These are phyloP conservation scores for Whalleya microplaca DNA, from an alignment of 2,329 filamentous ascomycete genomes.

Conservation along the genomic window DNA sequence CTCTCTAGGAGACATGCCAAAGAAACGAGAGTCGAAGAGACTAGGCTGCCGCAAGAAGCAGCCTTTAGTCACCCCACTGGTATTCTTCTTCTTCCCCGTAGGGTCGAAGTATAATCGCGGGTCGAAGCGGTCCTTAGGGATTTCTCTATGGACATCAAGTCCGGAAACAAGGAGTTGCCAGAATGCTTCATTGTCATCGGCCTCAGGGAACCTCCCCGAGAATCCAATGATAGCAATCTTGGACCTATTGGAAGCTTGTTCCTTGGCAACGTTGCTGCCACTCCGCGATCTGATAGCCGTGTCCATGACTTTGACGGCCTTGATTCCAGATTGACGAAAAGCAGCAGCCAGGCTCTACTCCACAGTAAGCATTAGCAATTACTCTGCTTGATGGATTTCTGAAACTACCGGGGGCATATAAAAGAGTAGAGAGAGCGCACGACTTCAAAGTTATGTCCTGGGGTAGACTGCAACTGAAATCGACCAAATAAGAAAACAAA, in stretches of 20 bases:
- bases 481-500: too few species aligned
- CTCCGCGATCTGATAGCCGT: not conserved
- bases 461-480: too few species aligned
- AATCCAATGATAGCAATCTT: constrained; percentile 32
- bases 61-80: constrained; percentile 7
- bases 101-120: constrained; percentile 28
- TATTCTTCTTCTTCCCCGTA: constrained; percentile 25
- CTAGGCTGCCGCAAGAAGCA: constrained; percentile 4
- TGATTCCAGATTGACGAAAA: not conserved
- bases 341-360: not conserved
- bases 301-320: not conserved
- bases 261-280: not conserved
- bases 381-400: too few species aligned
- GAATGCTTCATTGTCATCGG: constrained; percentile 28
- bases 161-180: constrained; percentile 31
- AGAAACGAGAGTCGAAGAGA: constrained; percentile 25
- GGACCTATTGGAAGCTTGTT: constrained; percentile 11
- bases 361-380: too few species aligned
- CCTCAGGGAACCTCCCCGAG: constrained; percentile 27
- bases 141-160: constrained; percentile 29
- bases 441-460: too few species aligned
- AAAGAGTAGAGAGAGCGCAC: too few species aligned
- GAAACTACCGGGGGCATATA: too few species aligned
- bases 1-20: constrained; percentile 30
- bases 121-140: constrained; percentile 26